Percentiles rank a stretch among this genome's conserved stretches.
These are phyloP conservation scores for Phaeosphaeria sp. DNA, from an alignment of 2,329 filamentous ascomycete genomes.

Conservation along the genomic window DNA sequence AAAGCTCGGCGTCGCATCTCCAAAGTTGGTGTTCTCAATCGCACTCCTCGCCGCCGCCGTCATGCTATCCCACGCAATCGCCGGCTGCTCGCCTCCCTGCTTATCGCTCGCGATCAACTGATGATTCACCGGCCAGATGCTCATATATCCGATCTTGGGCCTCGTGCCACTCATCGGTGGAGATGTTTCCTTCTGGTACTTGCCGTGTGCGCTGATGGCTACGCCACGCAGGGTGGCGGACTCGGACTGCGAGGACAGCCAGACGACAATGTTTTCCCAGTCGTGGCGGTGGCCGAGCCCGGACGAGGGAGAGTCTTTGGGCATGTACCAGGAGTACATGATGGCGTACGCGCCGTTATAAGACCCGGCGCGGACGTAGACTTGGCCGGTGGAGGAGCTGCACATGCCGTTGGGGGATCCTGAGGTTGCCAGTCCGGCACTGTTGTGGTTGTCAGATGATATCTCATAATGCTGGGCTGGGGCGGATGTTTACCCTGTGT, in stretches of 20 bases:
- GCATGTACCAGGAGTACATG: conserved; percentile 62
- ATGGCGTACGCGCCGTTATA: conserved; percentile 55
- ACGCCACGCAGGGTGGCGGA: conserved; percentile 56
- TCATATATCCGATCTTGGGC: conserved; percentile 58
- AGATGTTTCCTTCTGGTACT: conserved; percentile 48
- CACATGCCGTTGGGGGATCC: conserved; percentile 52
- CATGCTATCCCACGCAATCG: conserved; percentile 59
- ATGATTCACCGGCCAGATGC: conserved; percentile 57
- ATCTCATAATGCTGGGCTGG: neutral
- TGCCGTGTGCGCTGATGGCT: conserved; percentile 60
- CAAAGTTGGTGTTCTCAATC: conserved; percentile 56
- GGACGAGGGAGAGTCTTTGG: conserved; percentile 55
- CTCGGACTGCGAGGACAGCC: conserved; percentile 52
- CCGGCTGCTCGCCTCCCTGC: conserved; percentile 53
- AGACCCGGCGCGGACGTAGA: conserved; percentile 55
- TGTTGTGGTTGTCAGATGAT: conserved; percentile 23
- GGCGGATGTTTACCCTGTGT: conserved; percentile 58
- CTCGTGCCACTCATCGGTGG: conserved; percentile 49
- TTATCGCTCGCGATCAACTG: conserved; percentile 51
- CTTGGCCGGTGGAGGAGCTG: conserved; percentile 55
- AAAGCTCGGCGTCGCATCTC: conserved; percentile 55
- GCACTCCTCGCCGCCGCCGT: conserved; percentile 51
- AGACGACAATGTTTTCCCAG: conserved; percentile 63
- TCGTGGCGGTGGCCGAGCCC: conserved; percentile 62
- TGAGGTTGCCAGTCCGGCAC: conserved; percentile 52